Base-by-base conservation (phyloP, 306 rosid species). In the Datisca glomerata region DNA sequence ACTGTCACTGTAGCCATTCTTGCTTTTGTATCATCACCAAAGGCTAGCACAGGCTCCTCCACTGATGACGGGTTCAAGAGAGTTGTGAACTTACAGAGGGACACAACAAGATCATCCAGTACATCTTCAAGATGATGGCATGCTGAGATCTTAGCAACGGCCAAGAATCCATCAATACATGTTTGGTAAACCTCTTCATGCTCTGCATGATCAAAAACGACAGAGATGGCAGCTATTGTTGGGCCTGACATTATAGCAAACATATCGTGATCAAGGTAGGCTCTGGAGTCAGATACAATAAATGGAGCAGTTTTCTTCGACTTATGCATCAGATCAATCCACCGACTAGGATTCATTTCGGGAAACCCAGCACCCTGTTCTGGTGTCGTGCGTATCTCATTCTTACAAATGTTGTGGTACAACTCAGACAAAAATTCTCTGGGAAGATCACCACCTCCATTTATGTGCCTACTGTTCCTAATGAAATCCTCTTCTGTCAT, bases 121-220 rank as follows among this genome's bases (percentile, higher is more conserved):
- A 89, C 98, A 62, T 84, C 98, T 78, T 84, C 98, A 53, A 89
- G 95, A 73, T 89, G 98, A 67, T 89, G 93, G 55, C 96, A 80
- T 28, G 98, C 94, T 9, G 98, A 80, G 60, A 89, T 89, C 74
- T 89, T 84, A 37, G 98, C 98, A 53, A 89, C 64, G 27, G 93
- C 98, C 39, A 84, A 60, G 70, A 89, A 89, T 61, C 95, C 98
- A 64, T 89, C 86, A 40, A 80, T 73, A 62, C 98, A 89, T 16
- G 95, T 84, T 78, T 89, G 93, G 75, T 75, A 80, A 14, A 89
- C 83, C 41, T 84, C 98, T 59, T 84, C 93, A 24, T 84, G 92
- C 49, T 89, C 98, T 38, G 91, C 95, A 41, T 89, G 93, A 75
- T 89, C 98, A 68, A 89, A 84, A 24, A 89, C 96, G 55, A 89